Percentiles rank a stretch among this genome's conserved stretches.
phyloP scores from a whole-genome alignment of 768 basidiomycete genomes.

The Collybia sp. region DNA sequence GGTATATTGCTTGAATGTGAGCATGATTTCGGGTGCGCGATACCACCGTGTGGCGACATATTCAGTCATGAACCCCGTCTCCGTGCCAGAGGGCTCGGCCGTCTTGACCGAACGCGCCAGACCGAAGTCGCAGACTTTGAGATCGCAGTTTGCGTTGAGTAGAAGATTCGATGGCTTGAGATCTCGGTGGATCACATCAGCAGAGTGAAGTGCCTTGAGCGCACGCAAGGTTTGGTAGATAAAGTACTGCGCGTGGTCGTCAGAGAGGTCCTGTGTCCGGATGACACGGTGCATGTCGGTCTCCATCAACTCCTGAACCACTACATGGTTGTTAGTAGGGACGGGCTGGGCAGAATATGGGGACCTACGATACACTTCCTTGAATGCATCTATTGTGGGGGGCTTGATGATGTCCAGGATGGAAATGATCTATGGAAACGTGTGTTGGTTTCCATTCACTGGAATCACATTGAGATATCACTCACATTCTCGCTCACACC shows the following conservation, averaged over 20 bases:
- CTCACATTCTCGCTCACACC: constrained; percentile 86
- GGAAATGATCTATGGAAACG: constrained; percentile 67
- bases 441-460: constrained; percentile 6
- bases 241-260: constrained; percentile 94
- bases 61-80: constrained; percentile 92
- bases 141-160: constrained; percentile 95
- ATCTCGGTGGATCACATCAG: constrained; percentile 94
- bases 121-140: constrained; percentile 95
- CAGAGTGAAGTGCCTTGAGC: constrained; percentile 93
- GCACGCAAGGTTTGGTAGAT: constrained; percentile 93
- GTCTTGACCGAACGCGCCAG: constrained; percentile 87
- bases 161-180: constrained; percentile 96
- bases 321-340: constrained; percentile 25
- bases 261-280: constrained; percentile 89
- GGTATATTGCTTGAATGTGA: constrained; percentile 98
- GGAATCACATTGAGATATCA: constrained; percentile 6
- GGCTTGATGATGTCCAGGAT: constrained; percentile 89
- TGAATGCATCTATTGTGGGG: constrained; percentile 73
- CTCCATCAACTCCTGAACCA: constrained; percentile 92
- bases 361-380: constrained; percentile 73
- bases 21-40: constrained; percentile 98
- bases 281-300: constrained; percentile 98
- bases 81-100: constrained; percentile 79
- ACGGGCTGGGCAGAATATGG: constrained; percentile 1
- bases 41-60: constrained; percentile 99